Percentiles rank a stretch among this genome's conserved stretches.
Evolutionary conservation across 1,139 yeast species (phyloP).

Genomic region (Scheffersomyces insectosa): DNA sequence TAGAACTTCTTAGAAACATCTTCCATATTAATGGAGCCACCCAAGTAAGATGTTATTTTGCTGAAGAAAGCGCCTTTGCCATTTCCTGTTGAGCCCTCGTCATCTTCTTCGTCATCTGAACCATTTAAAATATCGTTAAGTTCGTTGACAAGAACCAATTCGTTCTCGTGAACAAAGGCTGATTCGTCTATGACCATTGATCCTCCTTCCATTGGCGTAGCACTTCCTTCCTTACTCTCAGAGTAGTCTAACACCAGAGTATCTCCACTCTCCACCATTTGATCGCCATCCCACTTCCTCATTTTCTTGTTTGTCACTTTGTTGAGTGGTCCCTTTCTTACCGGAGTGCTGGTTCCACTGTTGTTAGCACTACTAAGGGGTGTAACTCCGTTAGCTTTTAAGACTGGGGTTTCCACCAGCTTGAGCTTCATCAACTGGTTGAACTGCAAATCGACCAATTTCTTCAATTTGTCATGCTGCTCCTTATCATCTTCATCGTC

Average conservation of each 20-base stretch:
- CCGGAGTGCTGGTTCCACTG: conserved; percentile 18
- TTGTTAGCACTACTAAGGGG: conserved; percentile 8
- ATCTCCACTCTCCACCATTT: conserved; percentile 27
- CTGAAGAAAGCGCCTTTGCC: conserved; percentile 30
- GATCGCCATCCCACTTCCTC: conserved; percentile 50
- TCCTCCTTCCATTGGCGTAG: conserved; percentile 52
- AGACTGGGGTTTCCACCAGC: conserved; percentile 9
- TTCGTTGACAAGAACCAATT: conserved; percentile 45
- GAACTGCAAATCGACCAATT: conserved; percentile 43
- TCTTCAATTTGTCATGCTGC: conserved; percentile 23
- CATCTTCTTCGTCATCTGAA: conserved; percentile 31
- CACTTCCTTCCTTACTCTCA: conserved; percentile 17
- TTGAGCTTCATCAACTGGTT: conserved; percentile 33
- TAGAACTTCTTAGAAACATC: conserved; percentile 44
- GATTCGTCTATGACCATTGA: conserved; percentile 27
- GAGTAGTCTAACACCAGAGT: conserved; percentile 39
- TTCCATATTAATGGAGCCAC: conserved; percentile 36
- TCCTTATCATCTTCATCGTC: conserved; percentile 10
- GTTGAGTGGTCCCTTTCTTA: conserved; percentile 11
- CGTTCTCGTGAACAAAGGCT: conserved; percentile 41
- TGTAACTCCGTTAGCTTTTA: conserved; percentile 1
- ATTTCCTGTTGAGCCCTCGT: conserved; percentile 7
- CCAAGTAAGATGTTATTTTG: conserved; percentile 41
- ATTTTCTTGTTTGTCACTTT: conserved; percentile 30
- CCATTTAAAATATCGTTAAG: conserved; percentile 42